These are phyloP conservation scores for Xylaria sp. DNA, from an alignment of 2,329 filamentous ascomycete species.

Conservation along the genomic window DNA sequence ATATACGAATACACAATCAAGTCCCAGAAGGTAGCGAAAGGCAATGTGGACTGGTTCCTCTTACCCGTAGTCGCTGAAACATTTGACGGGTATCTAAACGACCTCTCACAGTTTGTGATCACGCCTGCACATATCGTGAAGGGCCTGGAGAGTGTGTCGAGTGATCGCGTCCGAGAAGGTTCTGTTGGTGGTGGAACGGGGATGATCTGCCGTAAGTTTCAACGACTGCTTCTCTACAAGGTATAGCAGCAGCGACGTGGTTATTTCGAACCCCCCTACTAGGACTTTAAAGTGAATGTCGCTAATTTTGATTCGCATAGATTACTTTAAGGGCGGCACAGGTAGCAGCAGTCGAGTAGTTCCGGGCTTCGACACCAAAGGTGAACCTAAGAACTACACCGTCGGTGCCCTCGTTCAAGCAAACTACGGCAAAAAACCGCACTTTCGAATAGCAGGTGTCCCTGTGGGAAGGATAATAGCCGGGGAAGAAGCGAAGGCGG, in stretches of 20 bases:
- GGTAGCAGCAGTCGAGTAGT: slow-evolving; percentile 65
- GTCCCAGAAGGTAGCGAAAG: slow-evolving; percentile 49
- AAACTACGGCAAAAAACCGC: slow-evolving; percentile 65
- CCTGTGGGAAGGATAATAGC: slow-evolving; percentile 64
- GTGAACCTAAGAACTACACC: slow-evolving; percentile 54
- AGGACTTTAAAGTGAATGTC: not conserved
- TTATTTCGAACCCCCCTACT: not conserved
- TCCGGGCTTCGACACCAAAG: slow-evolving; percentile 48
- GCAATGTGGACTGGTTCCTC: slow-evolving; percentile 57
- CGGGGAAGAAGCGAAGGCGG: slow-evolving; percentile 46
- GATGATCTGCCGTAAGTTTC: slow-evolving; percentile 37
- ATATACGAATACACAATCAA: slow-evolving; percentile 61
- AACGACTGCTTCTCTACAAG: not conserved
- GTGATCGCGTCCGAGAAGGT: slow-evolving; percentile 62
- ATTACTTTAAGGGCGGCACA: slow-evolving; percentile 71
- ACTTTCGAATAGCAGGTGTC: slow-evolving; percentile 64
- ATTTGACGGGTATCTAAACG: slow-evolving; percentile 66
- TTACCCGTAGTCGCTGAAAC: slow-evolving; percentile 67
- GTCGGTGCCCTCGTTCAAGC: slow-evolving; percentile 68
- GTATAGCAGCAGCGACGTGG: not conserved
- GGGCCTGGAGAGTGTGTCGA: slow-evolving; percentile 57
- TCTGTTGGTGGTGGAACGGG: slow-evolving; percentile 71
- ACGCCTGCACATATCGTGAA: slow-evolving; percentile 58
- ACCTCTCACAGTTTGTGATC: slow-evolving; percentile 60
- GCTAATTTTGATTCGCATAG: slow-evolving; percentile 34